phyloP scores from a whole-genome alignment of 768 basidiomycete species.

The Candolleomyces efflorescens region DNA sequence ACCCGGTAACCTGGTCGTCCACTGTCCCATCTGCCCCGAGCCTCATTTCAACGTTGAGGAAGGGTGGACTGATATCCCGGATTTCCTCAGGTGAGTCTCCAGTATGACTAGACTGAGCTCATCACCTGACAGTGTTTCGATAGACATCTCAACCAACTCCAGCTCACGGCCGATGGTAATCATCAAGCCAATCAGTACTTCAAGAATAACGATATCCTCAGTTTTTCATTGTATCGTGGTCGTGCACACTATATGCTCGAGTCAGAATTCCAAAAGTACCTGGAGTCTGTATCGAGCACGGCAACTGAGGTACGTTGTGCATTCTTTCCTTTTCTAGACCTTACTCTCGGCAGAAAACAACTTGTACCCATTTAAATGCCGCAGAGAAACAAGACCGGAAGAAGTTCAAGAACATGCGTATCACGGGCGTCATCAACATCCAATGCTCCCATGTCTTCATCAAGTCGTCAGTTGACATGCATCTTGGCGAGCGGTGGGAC shows the following conservation, averaged over 20 bases:
- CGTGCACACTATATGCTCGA: slow-evolving; percentile 17
- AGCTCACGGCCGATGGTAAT: slow-evolving; percentile 21
- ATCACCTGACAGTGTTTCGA: neutral
- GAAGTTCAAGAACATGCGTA: slow-evolving; percentile 25
- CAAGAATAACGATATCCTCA: slow-evolving; percentile 19
- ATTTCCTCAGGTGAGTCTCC: neutral
- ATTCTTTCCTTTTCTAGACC: too few relatives aligned
- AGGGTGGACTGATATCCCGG: neutral
- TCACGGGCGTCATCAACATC: slow-evolving; percentile 21
- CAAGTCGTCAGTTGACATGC: slow-evolving; percentile 20
- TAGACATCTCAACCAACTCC: slow-evolving; percentile 20
- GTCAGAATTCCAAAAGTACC: neutral
- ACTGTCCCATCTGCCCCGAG: slow-evolving; percentile 16
- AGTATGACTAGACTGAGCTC: neutral
- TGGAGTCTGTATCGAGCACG: too few relatives aligned
- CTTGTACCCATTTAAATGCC: slow-evolving; percentile 20
- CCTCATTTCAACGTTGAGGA: neutral
- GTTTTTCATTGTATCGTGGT: slow-evolving; percentile 17
- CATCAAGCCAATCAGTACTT: slow-evolving; percentile 16
- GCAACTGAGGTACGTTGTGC: neutral
- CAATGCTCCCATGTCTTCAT: slow-evolving; percentile 23
- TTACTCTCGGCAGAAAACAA: slow-evolving; percentile 11
- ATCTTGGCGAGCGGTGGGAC: slow-evolving; percentile 22
- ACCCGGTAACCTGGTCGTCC: slow-evolving; percentile 14
- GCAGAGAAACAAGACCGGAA: slow-evolving; percentile 20